Evolutionary conservation across 495 filamentous ascomycete species (phyloP), one percentile per base, ranked within the genome.

Genomic region (Penicillium daleae): DNA sequence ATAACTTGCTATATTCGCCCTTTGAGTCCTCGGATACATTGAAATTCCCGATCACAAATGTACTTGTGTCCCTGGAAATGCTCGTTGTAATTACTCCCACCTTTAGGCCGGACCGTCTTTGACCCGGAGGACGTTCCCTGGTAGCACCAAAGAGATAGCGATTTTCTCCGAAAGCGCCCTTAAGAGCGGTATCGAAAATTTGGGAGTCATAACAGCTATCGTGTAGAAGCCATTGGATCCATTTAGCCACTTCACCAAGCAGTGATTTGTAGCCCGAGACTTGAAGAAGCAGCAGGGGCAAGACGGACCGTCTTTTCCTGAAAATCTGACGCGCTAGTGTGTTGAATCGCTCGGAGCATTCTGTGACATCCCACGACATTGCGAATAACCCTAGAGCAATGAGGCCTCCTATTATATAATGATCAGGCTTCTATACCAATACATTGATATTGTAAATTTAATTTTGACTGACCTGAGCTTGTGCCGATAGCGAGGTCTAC

Each of bases 161-260:
- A 51, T 51, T 19, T 51, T 51, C 48, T 51, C 48, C 10, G 10
- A 51, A 51, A 19, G 27, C 48, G 48, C 48, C 17, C 27, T 51
- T 51, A 0, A 51, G 48, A 27, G 48, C 10, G 9, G 24, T 3
- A 31, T 51, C 48, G 17, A 51, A 51, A 26, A 31, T 26, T 17
- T 27, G 5, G 0, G 10, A 51, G 48, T 51, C 12, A 51, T 51
- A 51, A 31, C 10, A 51, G 17, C 48, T 51, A 9, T 51, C 24
- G 4, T 51, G 10, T 0, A 51, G 12, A n/a, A 51, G 24, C 48
- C 12, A 51, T 31, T 51, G 12, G 17, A 51, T 1, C 27, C 6
- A 51, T 51, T 31, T 27, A n/a, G 17, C 2, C 24, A 31, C 24
- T 17, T 31, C 48, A 51, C 10, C 12, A n/a, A 51, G 24, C 0